These are phyloP conservation scores for Polygonum maritimum DNA, from an alignment of 148 eudicot genomes.

Conservation along the genomic window DNA sequence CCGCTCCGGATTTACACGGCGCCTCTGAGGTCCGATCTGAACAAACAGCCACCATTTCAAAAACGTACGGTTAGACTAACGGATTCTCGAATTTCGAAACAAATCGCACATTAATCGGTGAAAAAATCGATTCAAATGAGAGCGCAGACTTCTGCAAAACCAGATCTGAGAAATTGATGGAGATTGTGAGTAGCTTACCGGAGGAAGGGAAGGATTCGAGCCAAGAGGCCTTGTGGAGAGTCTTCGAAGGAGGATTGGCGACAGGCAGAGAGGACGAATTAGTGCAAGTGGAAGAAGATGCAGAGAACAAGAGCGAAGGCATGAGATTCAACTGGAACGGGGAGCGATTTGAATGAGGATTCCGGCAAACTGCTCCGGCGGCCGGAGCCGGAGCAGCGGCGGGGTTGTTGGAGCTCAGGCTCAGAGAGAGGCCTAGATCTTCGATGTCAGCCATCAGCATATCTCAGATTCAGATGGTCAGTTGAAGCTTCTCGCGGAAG, in stretches of 20 bases:
- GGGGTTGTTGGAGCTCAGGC: not conserved
- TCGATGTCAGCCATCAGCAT: slow-evolving; percentile 9
- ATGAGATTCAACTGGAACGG: slow-evolving; percentile 7
- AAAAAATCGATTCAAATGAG: not conserved
- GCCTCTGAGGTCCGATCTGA: slow-evolving; percentile 11
- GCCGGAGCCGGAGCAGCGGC: not conserved
- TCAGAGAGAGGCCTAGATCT: slow-evolving; percentile 5
- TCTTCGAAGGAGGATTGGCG: not conserved
- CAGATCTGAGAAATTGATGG: not conserved
- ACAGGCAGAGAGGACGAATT: not conserved
- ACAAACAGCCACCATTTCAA: not conserved
- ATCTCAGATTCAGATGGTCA: not conserved
- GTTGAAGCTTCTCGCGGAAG: not conserved
- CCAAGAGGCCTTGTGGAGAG: slow-evolving; percentile 1
- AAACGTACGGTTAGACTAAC: not conserved
- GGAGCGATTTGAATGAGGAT: not conserved
- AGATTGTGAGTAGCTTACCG: not conserved
- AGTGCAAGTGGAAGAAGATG: not conserved
- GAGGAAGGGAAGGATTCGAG: not conserved
- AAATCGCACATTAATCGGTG: not conserved
- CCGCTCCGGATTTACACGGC: not conserved
- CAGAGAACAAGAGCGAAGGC: not conserved
- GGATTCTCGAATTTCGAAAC: not conserved
- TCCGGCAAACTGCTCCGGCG: not conserved
- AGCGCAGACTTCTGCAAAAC: not conserved